Evolutionary conservation across 495 filamentous ascomycete genomes (phyloP).

Genomic region (Talaromyces thailandensis): DNA sequence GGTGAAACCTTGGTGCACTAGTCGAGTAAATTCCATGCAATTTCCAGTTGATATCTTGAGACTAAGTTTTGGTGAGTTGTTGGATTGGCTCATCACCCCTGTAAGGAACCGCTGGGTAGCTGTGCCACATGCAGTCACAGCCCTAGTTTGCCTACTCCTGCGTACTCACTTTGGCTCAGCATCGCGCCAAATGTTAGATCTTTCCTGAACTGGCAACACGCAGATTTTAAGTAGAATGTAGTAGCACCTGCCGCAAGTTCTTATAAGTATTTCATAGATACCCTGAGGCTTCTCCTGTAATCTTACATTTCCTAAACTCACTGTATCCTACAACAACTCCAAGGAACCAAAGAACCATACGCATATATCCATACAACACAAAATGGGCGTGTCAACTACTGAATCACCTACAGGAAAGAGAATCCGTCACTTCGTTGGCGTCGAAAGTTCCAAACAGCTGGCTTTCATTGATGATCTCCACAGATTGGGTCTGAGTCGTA

Average conservation of each 20-base stretch:
- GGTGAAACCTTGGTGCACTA: background rate
- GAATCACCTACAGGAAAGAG: background rate
- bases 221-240: background rate
- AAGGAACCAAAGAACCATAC: background rate
- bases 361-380: background rate
- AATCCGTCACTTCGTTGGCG: slow-evolving; percentile 5
- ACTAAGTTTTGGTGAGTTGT: background rate
- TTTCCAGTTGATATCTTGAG: background rate
- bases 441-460: slow-evolving; percentile 2
- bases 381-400: background rate
- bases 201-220: background rate
- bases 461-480: slow-evolving; percentile 2
- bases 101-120: background rate
- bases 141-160: background rate
- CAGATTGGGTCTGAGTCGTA: background rate
- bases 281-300: background rate
- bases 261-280: background rate
- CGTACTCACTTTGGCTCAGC: background rate
- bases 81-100: background rate
- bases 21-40: background rate
- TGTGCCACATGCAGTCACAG: slow-evolving; percentile 2
- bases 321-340: background rate
- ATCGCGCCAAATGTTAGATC: background rate
- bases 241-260: background rate
- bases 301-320: background rate